Evolutionary conservation across 176 grass and related monocot genomes (phyloP), one percentile per base, ranked within the genome.

Genomic region (Guadua angustifolia): DNA sequence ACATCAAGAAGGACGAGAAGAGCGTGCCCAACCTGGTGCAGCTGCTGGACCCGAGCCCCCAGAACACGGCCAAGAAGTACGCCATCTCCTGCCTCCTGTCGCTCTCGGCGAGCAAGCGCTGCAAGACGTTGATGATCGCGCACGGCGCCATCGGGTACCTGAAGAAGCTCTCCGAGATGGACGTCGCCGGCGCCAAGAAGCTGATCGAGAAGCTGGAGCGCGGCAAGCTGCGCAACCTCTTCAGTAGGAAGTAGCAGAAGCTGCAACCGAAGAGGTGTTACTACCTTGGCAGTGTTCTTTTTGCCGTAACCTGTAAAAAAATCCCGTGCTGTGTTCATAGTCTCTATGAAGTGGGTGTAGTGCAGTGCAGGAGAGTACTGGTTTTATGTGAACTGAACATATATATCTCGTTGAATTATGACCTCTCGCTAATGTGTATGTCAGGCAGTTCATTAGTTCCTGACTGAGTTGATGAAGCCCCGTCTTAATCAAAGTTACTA

Each of bases 21-120:
- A 94, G 93, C 63, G 91, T 99, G 72, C 97, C 97, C 4, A 96
- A 92, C 89, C 88, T 99, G 88, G 97, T 99, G 46, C 97, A 96
- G 70, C 86, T 99, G 88, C 91, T 99, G 1, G 91, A 99, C 32
- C 93, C 97, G 26, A 94, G 91, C 70, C 93, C 89, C 1, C 79
- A 86, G 70, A 99, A 99, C 78, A 99, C 97, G 5, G 97, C 97
- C 0, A 99, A 95, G 89, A 99, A 99, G 93, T 96, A 99, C 50
- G 97, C 97, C 8, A 91, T 98, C 74, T 89, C 89, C 6, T 95
- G 91, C 79, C 91, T 98, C 18, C 69, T 95, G 74, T 57, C 71
- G 17, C 82, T 95, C 24, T 93, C 93, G 0, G 73, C 92, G 44
- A 92, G 91, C 78, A 98, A 95, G 64, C 90, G 88, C 22, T 95